Base-by-base conservation (phyloP, 495 filamentous ascomycete genomes). In the Podospora appendiculata region DNA sequence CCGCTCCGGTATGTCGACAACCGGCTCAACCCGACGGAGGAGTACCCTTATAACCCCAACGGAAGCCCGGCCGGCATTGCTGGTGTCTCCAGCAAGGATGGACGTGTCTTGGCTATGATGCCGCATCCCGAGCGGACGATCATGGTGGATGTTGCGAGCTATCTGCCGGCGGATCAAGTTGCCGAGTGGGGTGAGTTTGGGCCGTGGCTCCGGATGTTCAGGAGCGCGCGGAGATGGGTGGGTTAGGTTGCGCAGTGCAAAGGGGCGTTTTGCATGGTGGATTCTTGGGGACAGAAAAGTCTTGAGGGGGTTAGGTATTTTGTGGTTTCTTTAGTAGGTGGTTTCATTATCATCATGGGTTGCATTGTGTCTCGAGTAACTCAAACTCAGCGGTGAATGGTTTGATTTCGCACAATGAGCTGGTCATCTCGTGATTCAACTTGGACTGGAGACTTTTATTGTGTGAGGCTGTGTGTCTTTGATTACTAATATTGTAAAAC, bases 71-170 rank as follows among this genome's bases (percentile, higher is more conserved):
- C 80, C 40, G 93, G 90, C 63, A 86, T 97, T 58, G 87, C 93
- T 2, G 91, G 84, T 58, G 82, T 97, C 1, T 78, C 83, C 43
- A 92, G 79, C 58, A 74, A 70, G 47, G 85, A 96, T 64, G 93
- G 93, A 2, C 81, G 93, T 54, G 89, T 95, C 0, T 60, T 97
- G 59, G 91, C 89, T 9, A 82, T 96, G 74, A 97, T 97, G 92
- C 93, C 93, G 59, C 92, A 96, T 71, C 90, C 91, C 8, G 92
- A 97, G 72, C 79, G 92, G 6, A 95, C 90, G n/a, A 79, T 95
- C 34, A 69, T 96, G 73, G 83, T 77, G 54, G 87, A 90, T 56
- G 84, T 90, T 57, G 86, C 77, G 34, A 91, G 88, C 64, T 96
- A 83, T 60, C 64, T 87, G 45, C 86, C 89, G 10, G 65, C 74